Evolutionary conservation across 1,139 yeast genomes (phyloP).

Genomic region (Lodderomyces oxycetoniae): DNA sequence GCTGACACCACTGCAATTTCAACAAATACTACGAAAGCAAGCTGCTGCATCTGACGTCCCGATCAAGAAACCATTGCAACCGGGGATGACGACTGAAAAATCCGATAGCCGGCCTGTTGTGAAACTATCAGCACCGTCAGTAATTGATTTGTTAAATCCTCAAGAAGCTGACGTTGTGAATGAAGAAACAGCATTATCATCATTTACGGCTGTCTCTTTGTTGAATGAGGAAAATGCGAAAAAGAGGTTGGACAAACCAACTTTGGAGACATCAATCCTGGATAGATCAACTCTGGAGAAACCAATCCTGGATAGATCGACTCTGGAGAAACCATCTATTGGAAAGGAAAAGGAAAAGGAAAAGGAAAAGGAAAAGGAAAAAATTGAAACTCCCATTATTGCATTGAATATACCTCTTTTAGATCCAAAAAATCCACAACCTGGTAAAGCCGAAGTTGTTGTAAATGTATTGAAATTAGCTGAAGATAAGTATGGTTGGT

Average conservation of each 20-base stretch:
- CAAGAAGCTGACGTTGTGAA: constrained; percentile 11
- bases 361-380: constrained; percentile 25
- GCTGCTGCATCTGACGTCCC: constrained; percentile 12
- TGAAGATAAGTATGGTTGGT: constrained; percentile 84
- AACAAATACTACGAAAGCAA: background rate
- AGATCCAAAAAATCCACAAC: constrained; percentile 46
- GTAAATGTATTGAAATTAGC: constrained; percentile 76
- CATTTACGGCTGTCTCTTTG: constrained; percentile 7
- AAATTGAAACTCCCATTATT: constrained; percentile 41
- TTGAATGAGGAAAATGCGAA: constrained; percentile 6
- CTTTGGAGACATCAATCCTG: constrained; percentile 1
- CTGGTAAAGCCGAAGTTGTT: constrained; percentile 68
- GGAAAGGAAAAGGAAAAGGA: constrained; percentile 21
- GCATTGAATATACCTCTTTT: constrained; percentile 58
- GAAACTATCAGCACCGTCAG: constrained; percentile 14
- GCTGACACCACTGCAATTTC: constrained; percentile 1
- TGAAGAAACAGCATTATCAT: constrained; percentile 9
- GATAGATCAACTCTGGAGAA: constrained; percentile 12
- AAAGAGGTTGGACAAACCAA: constrained; percentile 11
- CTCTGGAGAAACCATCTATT: constrained; percentile 4
- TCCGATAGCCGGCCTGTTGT: constrained; percentile 9
- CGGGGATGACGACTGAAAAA: constrained; percentile 20
- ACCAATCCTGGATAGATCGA: constrained; percentile 12
- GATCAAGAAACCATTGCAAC: constrained; percentile 13
- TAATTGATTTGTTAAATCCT: constrained; percentile 14